Evolutionary conservation across 1,139 yeast species (phyloP), one percentile per base, ranked within the genome.

Genomic region (Debaryomyces fabryi): DNA sequence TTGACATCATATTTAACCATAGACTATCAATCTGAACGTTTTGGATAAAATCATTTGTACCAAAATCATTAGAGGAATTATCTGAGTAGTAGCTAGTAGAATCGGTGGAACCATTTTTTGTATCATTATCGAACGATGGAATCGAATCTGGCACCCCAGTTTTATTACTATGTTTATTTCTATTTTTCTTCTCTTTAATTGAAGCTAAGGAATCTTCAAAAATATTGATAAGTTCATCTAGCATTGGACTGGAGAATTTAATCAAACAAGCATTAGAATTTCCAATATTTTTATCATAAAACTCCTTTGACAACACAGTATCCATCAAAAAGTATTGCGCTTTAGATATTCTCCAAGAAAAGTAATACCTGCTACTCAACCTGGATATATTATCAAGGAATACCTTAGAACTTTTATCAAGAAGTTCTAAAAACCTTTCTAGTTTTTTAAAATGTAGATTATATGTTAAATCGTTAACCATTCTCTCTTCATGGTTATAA

Each of bases 281-380:
- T 10, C 34, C 30, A 20, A 49, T 44, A 24, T 57, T 55, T 15
- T 49, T 51, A 25, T 54, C 54, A 48, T 65, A 65, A 44, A 63
- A 59, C 0, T 58, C 62, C 30, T 68, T 61, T 12, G 63, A 57
- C 1, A 54, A 57, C 4, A 68, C 47, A 3, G 64, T 49, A 15
- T 58, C 60, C 42, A 62, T 47, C 29, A 70, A 48, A 39, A 65
- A 68, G 4, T 63, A 55, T 29, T 66, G 67, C 1, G 70, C 69
- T 49, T 71, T 71, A 4, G 65, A 57, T 8, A 71, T 59, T 52
- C 71, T 60, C 68, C 76, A 71, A 0, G 76, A 72, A 51, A 69
- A 68, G 52, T 69, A 73, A 52, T 72, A 72, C 34, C 74, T 54
- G 38, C 63, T 63, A 35, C 71, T 64, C 42, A 68, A 51, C 36